Evolutionary conservation across 305 asterid species (phyloP), one percentile per base, ranked within the genome.

Genomic region (Rubia peregrina): DNA sequence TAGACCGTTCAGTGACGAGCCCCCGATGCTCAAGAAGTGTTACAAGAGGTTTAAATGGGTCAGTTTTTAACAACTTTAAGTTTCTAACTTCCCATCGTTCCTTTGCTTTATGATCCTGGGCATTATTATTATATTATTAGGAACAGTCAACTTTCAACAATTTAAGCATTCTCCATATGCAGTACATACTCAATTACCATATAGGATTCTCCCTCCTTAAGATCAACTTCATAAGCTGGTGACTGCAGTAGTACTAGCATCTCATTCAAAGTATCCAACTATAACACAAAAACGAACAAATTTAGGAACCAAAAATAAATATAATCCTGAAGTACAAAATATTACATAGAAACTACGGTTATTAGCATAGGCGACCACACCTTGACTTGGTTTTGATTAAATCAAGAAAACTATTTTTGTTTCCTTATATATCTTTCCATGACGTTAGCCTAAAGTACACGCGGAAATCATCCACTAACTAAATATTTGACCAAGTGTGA

Each of bases 221-320:
- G 70, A 61, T 75, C 77, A 77, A 44, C 73, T 44, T 71, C 83
- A 76, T 73, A 68, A 42, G 73, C 60, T 59, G 90, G 79, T 74
- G 82, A 71, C 71, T 78, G 81, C 70, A 89, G 77, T 69, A 87
- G 81, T 68, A 89, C 76, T 69, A 88, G 80, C 71, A 82, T 76
- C 88, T 94, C 99, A 71, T 94, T 94, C 57, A 89, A 78, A 74
- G 79, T 89, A 76, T 94, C 99, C 89, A 94, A 79, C 99, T 94
- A 89, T 61, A 73, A 71, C 71, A 73, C 56, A 74, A 75, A 61
- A 79, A 77, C 71, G 9, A 71, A 67, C 22, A 64, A 24, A 22
- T 53, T 67, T 61, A 64, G 74, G 55, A 62, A 53, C 19, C 66
- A 62, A 69, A 36, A 62, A 61, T 55, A 24, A 26, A 48, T 41